Base-by-base conservation (phyloP, 805 yeast genomes). In the Metschnikowia kunwiensis region DNA sequence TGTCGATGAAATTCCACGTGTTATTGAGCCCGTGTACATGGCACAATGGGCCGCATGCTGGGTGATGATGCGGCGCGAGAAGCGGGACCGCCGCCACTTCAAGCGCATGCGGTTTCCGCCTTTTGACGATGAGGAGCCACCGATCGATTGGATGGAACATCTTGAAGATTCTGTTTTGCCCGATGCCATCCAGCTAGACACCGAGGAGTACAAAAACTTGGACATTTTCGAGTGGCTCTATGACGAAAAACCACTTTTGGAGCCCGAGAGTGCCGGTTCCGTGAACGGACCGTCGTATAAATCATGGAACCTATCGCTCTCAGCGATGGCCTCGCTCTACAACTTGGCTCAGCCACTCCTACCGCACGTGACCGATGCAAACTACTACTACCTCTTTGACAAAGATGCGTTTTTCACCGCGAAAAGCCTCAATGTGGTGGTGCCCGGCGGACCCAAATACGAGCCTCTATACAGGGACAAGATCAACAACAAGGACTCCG, bases 1-100 rank as follows among this genome's bases (percentile, higher is more conserved):
- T 68, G 96, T 93, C 14, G 82, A 91, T 57, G 97, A 93, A 55
- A 72, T 76, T 4, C 97, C 97, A 0, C 68, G 95, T 48, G 97
- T 93, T 4, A 82, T 87, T 12, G 95, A 86, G 53, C 96, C 97
- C 0, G 81, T 88, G 1, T 93, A 86, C 56, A 74, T 74, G 6
- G 95, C 98, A 0, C 97, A 89, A 58, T 93, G 99, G 99, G 89
- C 96, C 1, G 72, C 94, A 1, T 74, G 78, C 68, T 93, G 97
- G 97, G 64, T 77, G 10, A 80, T 80, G 63, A 93, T 93, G 99
- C 76, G 97, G 51, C 72, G 91, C 31, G 97, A 93, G 55, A 93
- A 93, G 58, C 75, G 94, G 40, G 97, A 89, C 55, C 73, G 97
- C 49, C 68, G 78, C 22, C 94, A 86, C 55, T 91, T 93, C 62